phyloP scores from a whole-genome alignment of 257 asterid genomes.

The Asclepias syriaca region DNA sequence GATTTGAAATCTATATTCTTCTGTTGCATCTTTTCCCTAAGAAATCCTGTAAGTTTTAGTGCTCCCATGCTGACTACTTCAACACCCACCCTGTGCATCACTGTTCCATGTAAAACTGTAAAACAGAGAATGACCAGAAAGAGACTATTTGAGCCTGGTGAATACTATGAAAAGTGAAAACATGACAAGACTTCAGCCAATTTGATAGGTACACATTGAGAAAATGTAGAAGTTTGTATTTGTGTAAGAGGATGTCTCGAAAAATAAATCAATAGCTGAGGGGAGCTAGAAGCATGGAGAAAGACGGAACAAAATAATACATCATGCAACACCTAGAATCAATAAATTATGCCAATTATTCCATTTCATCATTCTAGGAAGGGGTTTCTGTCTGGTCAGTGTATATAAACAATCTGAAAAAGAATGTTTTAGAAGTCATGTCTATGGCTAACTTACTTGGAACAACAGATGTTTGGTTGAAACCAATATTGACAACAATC shows the following conservation, averaged over 20 bases:
- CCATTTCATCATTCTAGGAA: not conserved
- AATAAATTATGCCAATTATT: not conserved
- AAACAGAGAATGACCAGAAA: slow-evolving; percentile 5
- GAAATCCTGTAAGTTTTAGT: slow-evolving; percentile 83
- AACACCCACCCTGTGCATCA: slow-evolving; percentile 85
- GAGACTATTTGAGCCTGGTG: not conserved
- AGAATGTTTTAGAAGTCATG: not conserved
- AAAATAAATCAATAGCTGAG: not conserved
- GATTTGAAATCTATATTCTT: slow-evolving; percentile 66
- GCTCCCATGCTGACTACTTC: slow-evolving; percentile 90
- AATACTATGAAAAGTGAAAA: not conserved
- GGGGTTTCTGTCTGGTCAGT: not conserved
- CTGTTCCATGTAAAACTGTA: slow-evolving; percentile 77
- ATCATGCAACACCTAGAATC: not conserved
- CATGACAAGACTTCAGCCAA: not conserved
- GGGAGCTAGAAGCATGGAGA: not conserved
- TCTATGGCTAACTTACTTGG: slow-evolving; percentile 55
- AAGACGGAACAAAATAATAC: not conserved
- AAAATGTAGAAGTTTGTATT: not conserved
- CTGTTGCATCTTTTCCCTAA: slow-evolving; percentile 81
- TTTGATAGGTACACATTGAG: not conserved
- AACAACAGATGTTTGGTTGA: slow-evolving; percentile 83
- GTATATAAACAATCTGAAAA: not conserved
- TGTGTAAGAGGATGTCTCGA: not conserved
- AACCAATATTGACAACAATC: slow-evolving; percentile 90